These are phyloP conservation scores for Chara braunii DNA, from an alignment of 139 green algal species.

Conservation along the genomic window DNA sequence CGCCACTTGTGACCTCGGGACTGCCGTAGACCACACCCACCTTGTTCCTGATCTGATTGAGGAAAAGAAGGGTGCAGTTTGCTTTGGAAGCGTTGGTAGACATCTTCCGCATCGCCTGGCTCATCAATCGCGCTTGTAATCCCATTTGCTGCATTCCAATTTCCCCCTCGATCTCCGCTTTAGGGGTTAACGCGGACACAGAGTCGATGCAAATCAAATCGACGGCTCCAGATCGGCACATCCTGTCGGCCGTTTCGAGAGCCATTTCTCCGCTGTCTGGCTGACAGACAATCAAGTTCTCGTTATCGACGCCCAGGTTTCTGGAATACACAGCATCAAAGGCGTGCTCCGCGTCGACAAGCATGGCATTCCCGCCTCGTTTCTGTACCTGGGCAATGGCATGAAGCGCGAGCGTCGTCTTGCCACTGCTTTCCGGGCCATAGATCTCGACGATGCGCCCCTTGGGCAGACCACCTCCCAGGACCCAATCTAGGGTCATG, in stretches of 20 bases:
- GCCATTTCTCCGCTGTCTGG: constrained; percentile 74
- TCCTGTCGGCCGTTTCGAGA: constrained; percentile 72
- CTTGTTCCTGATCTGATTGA: constrained; percentile 92
- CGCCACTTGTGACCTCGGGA: constrained; percentile 80
- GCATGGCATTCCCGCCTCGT: constrained; percentile 51
- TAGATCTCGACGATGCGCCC: constrained; percentile 63
- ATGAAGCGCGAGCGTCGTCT: constrained; percentile 92
- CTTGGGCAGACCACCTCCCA: constrained; percentile 33
- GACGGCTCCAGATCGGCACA: constrained; percentile 60
- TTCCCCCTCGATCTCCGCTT: constrained; percentile 74
- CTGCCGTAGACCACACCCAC: constrained; percentile 40
- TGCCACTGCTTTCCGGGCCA: constrained; percentile 84
- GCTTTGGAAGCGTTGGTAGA: constrained; percentile 63
- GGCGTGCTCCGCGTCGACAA: constrained; percentile 93
- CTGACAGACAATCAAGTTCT: constrained; percentile 61
- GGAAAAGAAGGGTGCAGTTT: constrained; percentile 77
- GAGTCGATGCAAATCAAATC: constrained; percentile 86
- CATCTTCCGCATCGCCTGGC: constrained; percentile 81
- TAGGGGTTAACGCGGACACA: constrained; percentile 80
- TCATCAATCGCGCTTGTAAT: constrained; percentile 88
- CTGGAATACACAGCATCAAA: constrained; percentile 77
- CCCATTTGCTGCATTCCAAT: constrained; percentile 56
- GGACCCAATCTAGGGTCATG: constrained; percentile 13
- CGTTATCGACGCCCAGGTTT: constrained; percentile 57
- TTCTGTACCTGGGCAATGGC: constrained; percentile 72